phyloP scores from a whole-genome alignment of 306 rosid genomes.

The Cicer arietinum region DNA sequence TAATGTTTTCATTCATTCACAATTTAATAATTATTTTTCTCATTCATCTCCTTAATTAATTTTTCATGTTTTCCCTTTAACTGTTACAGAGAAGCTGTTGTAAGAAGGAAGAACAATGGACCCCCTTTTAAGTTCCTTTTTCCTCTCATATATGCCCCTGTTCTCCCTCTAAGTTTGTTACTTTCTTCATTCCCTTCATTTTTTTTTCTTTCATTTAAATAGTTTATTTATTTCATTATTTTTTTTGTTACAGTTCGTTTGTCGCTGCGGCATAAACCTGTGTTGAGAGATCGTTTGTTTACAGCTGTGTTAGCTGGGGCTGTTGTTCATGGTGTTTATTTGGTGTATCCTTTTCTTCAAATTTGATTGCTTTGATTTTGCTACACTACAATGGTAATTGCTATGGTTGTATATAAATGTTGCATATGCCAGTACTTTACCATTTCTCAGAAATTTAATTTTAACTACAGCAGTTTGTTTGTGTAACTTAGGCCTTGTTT shows the following conservation, averaged over 20 bases:
- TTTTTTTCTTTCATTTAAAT: background rate
- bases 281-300: slow-evolving; percentile 88
- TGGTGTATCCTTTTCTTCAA: slow-evolving; percentile 82
- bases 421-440: no score
- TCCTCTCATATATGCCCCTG: slow-evolving; percentile 94
- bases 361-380: background rate
- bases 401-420: background rate
- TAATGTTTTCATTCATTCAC: slow-evolving; percentile 40
- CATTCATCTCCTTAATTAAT: background rate
- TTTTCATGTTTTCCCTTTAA: background rate
- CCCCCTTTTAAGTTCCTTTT: slow-evolving; percentile 79
- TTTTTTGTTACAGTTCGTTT: slow-evolving; percentile 68
- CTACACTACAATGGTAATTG: background rate
- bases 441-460: background rate
- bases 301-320: slow-evolving; percentile 82
- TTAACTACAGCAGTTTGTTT: background rate
- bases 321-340: slow-evolving; percentile 80
- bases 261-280: slow-evolving; percentile 78
- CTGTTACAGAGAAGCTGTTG: slow-evolving; percentile 58
- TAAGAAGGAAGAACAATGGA: slow-evolving; percentile 62
- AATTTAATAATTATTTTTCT: background rate
- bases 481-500: background rate
- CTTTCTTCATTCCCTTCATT: background rate
- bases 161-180: slow-evolving; percentile 81
- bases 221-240: background rate